Evolutionary conservation across 441 rosid species (phyloP).

Genomic region (Capsella rubella): DNA sequence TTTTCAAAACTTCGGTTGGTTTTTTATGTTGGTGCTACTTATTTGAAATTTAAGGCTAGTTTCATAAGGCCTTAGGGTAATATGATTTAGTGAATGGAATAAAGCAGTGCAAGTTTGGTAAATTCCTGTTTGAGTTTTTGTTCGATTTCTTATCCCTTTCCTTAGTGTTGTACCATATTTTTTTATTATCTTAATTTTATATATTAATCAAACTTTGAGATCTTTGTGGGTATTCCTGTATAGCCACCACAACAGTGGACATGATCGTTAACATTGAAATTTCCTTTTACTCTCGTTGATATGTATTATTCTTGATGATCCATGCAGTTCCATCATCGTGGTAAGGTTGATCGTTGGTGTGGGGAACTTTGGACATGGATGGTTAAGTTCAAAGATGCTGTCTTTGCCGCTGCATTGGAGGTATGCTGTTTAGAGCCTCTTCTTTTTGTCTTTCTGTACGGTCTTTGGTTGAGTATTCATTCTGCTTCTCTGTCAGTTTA

Average conservation of each 20-base stretch:
- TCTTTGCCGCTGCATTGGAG: constrained; percentile 74
- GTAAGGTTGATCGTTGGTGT: constrained; percentile 83
- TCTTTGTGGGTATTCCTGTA: constrained; percentile 22
- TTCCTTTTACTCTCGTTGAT: constrained; percentile 5
- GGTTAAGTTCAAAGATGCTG: constrained; percentile 83
- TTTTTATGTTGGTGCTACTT: constrained; percentile 12
- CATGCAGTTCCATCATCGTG: constrained; percentile 66
- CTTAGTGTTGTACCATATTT: not conserved
- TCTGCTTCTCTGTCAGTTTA: constrained; percentile 24
- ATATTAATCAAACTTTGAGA: constrained; percentile 8
- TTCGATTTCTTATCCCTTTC: constrained; percentile 16
- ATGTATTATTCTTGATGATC: constrained; percentile 35
- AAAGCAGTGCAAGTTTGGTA: constrained; percentile 6
- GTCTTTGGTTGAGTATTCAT: constrained; percentile 26
- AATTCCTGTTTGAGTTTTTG: constrained; percentile 1
- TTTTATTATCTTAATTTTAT: constrained; percentile 4
- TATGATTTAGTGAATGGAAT: constrained; percentile 14
- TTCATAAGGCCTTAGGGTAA: constrained; percentile 10
- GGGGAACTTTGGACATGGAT: constrained; percentile 93
- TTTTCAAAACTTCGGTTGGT: not conserved
- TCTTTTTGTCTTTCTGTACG: constrained; percentile 5
- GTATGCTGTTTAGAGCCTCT: constrained; percentile 50
- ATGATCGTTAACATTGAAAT: constrained; percentile 14
- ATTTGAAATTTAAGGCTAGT: constrained; percentile 8
- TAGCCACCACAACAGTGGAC: constrained; percentile 20